Base-by-base conservation (phyloP, 1,139 yeast genomes). In the Debaryomyces sp. region DNA sequence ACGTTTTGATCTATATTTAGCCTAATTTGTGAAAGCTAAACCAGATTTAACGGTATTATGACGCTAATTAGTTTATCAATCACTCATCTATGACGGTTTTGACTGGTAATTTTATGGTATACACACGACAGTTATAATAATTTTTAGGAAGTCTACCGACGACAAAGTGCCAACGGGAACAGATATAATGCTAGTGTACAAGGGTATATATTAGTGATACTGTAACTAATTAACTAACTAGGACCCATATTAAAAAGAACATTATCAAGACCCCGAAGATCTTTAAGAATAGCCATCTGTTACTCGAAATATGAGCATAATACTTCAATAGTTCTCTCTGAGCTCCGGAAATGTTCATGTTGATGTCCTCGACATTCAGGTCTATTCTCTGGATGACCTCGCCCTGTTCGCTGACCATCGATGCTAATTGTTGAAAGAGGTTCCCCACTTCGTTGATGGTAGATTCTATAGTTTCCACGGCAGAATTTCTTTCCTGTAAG, bases 341-440 rank as follows among this genome's bases (percentile, higher is more conserved):
- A 0, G 99, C 99, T 1, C 98, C 98, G 30, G 82, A 73, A 13
- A 94, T 92, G 66, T 92, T 94, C 63, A 92, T 66, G 59, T 89
- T 84, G 45, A 94, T 90, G 61, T 95, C 98, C 58, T 92, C 97
- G 4, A 96, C 96, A 63, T 94, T 92, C 49, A 87, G 91, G 68
- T 95, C 99, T 54, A 94, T 94, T 62, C 98, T 78, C 66, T 94
- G 99, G 50, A 94, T 94, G 24, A 87, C 89, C 61, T 94, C 99
- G 38, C 98, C 95, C 69, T 94, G 99, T 67, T 95, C 99, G 53
- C 90, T 92, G 10, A 94, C 97, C 98, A 94, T 92, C 2, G 96
- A 88, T 3, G 98, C 97, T 59, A 94, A 77, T 68, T 94, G 99
- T 59, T 89, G 95, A 71, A 95, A 94, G 55, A 94, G 78, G 49